A percentile compares a stretch with the other conserved stretches of the same genome.
Evolutionary conservation across 1,139 yeast genomes (phyloP).

Genomic region (Candida tetrigidarum): DNA sequence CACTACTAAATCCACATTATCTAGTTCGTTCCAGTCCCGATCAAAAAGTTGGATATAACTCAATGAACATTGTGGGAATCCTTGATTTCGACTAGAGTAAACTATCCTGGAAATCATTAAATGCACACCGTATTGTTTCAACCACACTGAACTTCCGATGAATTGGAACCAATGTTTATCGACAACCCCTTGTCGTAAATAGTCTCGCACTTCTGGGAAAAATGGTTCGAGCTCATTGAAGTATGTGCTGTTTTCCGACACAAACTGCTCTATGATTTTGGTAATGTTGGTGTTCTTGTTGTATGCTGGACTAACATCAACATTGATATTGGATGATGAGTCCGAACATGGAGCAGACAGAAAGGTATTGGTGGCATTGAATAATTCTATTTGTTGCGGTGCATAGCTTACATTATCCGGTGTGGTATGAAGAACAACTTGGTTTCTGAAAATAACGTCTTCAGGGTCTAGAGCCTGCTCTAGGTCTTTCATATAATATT

Average conservation of each 20-base stretch:
- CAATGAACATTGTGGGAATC: slow-evolving; percentile 37
- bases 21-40: slow-evolving; percentile 42
- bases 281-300: slow-evolving; percentile 16
- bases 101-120: slow-evolving; percentile 39
- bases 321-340: not conserved
- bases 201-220: slow-evolving; percentile 29
- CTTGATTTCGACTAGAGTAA: slow-evolving; percentile 32
- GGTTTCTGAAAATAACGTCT: not conserved
- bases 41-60: slow-evolving; percentile 43
- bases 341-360: not conserved
- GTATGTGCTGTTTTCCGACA: slow-evolving; percentile 18
- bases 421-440: not conserved
- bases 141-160: slow-evolving; percentile 46
- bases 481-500: not conserved
- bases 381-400: not conserved
- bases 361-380: not conserved
- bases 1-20: slow-evolving; percentile 34
- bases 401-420: not conserved
- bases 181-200: slow-evolving; percentile 29
- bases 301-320: slow-evolving; percentile 3
- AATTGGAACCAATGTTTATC: slow-evolving; percentile 40
- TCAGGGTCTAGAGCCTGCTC: not conserved
- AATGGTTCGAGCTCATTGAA: slow-evolving; percentile 30
- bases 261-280: slow-evolving; percentile 16
- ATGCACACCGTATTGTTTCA: slow-evolving; percentile 44